Evolutionary conservation across 2,329 filamentous ascomycete species (phyloP).

Genomic region (Pseudogymnoascus sp.): DNA sequence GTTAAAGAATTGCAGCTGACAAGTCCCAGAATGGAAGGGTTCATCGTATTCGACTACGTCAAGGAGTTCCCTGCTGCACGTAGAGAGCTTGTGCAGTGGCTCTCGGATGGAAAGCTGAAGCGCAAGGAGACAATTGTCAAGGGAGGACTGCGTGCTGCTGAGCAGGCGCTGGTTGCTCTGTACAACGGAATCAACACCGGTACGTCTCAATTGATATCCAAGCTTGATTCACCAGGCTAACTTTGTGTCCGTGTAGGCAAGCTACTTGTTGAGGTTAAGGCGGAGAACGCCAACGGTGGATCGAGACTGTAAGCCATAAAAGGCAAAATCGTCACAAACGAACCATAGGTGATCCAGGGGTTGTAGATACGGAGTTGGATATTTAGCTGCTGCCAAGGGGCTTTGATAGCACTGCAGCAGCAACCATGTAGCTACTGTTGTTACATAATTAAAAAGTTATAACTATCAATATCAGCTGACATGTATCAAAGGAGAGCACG

Average conservation of each 20-base stretch:
- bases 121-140: slow-evolving; percentile 62
- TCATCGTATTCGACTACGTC: slow-evolving; percentile 64
- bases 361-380: background rate
- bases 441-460: background rate
- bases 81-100: slow-evolving; percentile 57
- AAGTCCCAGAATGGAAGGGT: slow-evolving; percentile 53
- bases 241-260: slow-evolving; percentile 31
- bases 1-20: slow-evolving; percentile 17
- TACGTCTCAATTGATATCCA: slow-evolving; percentile 23
- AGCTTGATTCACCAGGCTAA: background rate
- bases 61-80: slow-evolving; percentile 51
- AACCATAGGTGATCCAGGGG: background rate
- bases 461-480: background rate
- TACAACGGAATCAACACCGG: slow-evolving; percentile 66
- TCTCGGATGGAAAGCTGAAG: slow-evolving; percentile 66
- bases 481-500: background rate
- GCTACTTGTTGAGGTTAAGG: slow-evolving; percentile 50
- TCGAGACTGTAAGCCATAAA: slow-evolving; percentile 28
- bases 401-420: background rate
- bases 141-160: slow-evolving; percentile 59
- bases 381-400: background rate
- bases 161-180: slow-evolving; percentile 55
- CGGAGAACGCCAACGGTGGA: slow-evolving; percentile 20
- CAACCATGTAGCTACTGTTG: background rate
- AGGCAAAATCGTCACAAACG: background rate